phyloP scores from a whole-genome alignment of 192 early-diverging fungal species.

The Irineochytrium annulatum region DNA sequence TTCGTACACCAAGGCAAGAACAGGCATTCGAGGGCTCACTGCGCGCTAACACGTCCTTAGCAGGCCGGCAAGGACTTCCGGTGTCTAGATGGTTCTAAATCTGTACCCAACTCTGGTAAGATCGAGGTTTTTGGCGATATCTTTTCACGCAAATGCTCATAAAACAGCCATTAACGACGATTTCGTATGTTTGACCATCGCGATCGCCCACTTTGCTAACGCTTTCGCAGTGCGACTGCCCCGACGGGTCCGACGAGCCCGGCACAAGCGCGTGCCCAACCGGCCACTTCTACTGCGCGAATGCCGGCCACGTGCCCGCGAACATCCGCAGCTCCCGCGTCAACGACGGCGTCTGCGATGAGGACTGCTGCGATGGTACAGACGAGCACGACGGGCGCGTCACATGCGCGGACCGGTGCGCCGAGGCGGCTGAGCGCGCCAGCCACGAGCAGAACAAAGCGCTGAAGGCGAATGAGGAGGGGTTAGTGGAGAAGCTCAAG shows the following conservation, averaged over 20 bases:
- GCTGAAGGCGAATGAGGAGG: slow-evolving; percentile 10
- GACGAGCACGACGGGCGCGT: slow-evolving; percentile 69
- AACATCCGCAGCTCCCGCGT: slow-evolving; percentile 67
- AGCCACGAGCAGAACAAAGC: slow-evolving; percentile 3
- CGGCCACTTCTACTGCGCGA: slow-evolving; percentile 77
- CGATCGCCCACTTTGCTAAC: no score
- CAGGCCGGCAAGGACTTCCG: no score
- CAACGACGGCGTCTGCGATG: slow-evolving; percentile 92
- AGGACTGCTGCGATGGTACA: slow-evolving; percentile 91
- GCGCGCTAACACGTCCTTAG: no score
- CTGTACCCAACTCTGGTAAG: no score
- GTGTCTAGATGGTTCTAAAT: no score
- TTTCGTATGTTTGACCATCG: no score
- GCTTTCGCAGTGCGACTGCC: slow-evolving; percentile 98
- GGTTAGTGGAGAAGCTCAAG: slow-evolving; percentile 10
- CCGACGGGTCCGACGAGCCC: slow-evolving; percentile 92
- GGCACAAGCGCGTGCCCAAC: slow-evolving; percentile 89
- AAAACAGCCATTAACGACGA: no score
- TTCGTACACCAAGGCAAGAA: no score
- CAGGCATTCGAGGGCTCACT: no score
- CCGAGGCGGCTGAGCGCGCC: slow-evolving; percentile 30
- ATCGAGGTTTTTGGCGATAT: no score
- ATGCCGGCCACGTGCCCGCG: slow-evolving; percentile 65
- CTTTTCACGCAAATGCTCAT: no score
- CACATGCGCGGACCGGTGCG: slow-evolving; percentile 72